Base-by-base conservation (phyloP, 1,284 basidiomycete species). In the Butyriboletus appendiculatus region DNA sequence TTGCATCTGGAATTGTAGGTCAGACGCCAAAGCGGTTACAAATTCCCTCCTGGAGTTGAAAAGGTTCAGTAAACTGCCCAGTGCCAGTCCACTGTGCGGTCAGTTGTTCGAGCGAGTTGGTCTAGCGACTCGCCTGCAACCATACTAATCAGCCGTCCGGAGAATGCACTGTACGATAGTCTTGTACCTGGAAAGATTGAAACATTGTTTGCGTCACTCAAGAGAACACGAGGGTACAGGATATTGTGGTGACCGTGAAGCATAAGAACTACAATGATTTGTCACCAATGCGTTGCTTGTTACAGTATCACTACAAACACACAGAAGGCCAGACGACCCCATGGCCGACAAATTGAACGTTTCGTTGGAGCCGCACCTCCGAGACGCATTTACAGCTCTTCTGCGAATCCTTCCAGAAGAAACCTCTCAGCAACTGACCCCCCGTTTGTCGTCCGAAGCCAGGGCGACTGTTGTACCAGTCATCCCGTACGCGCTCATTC, bases 361-460 rank as follows among this genome's bases (percentile, higher is more conserved):
- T 48, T 91, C 89, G 9, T 71, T 92, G 35, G 86, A 89, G 60
- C 67, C 76, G 0, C 87, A 90, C 65, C 79, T 91, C 26, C 57
- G 74, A 16, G 74, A 80, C 34, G 61, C 68, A 46, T 73, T 92
- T 24, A 66, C 62, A 6, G 73, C 76, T 32, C 67, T 90, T 16
- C 59, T 65, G 6, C 63, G 63, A 15, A 56, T 82, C 30, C 67
- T 86, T 16, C 82, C 87, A 5, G 33, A 66, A 5, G 65, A 76
- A n/a, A 68, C 82, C 8, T 71, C 73, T 5, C 57, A 66, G 5
- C 64, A 78, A 53, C 73, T 90, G 39, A 57, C 62, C 5, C 56
- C 63, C 45, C 74, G 73, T 60, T 56, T 80, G 45, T 57, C 58
- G 3, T 53, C 58, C 42, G 56, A 56, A 60, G 61, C 18, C 53